Evolutionary conservation across 2,329 filamentous ascomycete genomes (phyloP).

Genomic region (Drechslerella dactyloides): DNA sequence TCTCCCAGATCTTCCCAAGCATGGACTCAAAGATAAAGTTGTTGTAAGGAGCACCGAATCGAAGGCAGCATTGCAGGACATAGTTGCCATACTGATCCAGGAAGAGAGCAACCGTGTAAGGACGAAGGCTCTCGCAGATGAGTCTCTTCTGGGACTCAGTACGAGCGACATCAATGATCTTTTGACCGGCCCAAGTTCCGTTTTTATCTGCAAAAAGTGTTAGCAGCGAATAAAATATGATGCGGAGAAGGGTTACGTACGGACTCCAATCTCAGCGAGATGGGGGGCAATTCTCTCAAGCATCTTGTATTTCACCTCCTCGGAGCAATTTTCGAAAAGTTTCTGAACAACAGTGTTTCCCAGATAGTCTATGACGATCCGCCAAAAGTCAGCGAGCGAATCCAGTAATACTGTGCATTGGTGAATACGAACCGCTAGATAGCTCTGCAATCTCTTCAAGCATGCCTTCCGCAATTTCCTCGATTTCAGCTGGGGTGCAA

Average conservation of each 20-base stretch:
- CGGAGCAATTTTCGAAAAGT: conserved; percentile 94
- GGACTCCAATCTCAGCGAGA: conserved; percentile 92
- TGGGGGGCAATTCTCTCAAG: conserved; percentile 84
- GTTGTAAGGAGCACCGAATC: conserved; percentile 86
- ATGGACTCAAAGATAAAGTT: conserved; percentile 98
- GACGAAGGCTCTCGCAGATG: conserved; percentile 82
- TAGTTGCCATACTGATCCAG: conserved; percentile 99
- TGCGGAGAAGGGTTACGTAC: conserved; percentile 35
- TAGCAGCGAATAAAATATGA: background rate
- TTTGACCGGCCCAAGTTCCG: conserved; percentile 97
- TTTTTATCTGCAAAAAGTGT: conserved; percentile 73
- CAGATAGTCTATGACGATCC: conserved; percentile 71
- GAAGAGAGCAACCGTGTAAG: conserved; percentile 89
- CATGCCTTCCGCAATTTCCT: conserved; percentile 91
- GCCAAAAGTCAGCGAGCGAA: background rate
- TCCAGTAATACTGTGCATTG: background rate
- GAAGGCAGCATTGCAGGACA: conserved; percentile 92
- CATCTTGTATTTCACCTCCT: conserved; percentile 89
- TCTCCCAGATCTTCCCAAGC: conserved; percentile 91
- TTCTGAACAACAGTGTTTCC: conserved; percentile 99
- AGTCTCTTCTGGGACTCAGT: conserved; percentile 79
- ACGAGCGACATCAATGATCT: conserved; percentile 97
- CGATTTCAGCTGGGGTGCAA: conserved; percentile 83
- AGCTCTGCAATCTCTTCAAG: conserved; percentile 94
- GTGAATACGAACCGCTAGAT: conserved; percentile 59